Evolutionary conservation across 345 rosid species (phyloP).

Genomic region (Noccaea caerulescens): DNA sequence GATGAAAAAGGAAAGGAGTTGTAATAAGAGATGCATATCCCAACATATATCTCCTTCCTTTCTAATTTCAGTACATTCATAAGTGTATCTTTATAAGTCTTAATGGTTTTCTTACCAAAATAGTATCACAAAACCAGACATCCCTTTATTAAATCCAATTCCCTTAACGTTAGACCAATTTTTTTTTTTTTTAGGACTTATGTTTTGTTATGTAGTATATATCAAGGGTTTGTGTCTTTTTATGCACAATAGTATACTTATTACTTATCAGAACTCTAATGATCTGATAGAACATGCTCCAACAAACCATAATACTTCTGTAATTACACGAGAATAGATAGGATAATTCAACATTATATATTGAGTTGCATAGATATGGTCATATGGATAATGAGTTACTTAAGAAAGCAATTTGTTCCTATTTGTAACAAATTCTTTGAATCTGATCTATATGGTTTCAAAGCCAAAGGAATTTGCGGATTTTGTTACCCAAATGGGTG

Average conservation of each 20-base stretch:
- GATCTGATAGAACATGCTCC: too few species aligned
- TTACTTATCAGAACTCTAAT: too few species aligned
- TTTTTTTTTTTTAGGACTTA: too few species aligned
- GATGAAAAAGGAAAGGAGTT: constrained; percentile 18
- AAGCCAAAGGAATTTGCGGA: not conserved
- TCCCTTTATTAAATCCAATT: constrained; percentile 2
- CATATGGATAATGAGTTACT: not conserved
- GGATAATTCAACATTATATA: not conserved
- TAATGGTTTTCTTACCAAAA: constrained; percentile 31
- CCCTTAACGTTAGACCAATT: constrained; percentile 2
- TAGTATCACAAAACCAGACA: constrained; percentile 19
- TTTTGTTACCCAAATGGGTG: not conserved
- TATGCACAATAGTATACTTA: too few species aligned
- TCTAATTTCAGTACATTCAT: constrained; percentile 24
- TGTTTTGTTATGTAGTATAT: too few species aligned
- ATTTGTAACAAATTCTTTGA: not conserved
- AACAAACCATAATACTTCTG: too few species aligned
- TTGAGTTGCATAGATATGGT: not conserved
- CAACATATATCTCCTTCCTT: constrained; percentile 19
- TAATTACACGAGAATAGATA: too few species aligned
- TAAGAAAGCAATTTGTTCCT: not conserved
- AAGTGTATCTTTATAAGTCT: not conserved
- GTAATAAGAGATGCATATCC: constrained; percentile 3
- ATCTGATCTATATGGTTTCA: not conserved
- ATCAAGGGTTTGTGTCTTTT: too few species aligned